Evolutionary conservation across 768 basidiomycete species (phyloP), one percentile per base, ranked within the genome.

Genomic region (Galerina sulciceps): DNA sequence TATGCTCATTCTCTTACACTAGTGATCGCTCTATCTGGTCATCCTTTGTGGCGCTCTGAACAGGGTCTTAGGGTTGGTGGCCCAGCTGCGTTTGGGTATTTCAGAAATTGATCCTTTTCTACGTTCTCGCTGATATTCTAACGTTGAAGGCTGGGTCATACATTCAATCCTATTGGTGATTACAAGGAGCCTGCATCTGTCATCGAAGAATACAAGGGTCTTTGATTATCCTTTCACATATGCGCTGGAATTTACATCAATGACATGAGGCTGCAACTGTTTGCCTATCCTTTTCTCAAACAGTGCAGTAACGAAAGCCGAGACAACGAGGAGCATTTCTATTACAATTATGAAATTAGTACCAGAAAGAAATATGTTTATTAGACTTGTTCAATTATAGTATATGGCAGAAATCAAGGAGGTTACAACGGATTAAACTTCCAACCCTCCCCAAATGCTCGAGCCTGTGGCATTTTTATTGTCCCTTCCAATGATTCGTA

Each of bases 41-140:
- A 84, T 38, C 80, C 81, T n/a, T 83, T 86, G 76, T 86, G 81
- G 63, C 55, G 76, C 18, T 83, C 84, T 1, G 63, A 71, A 18
- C 71, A 75, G 53, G 86, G 85, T 0, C 69, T 87, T 31, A 76
- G 73, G 36, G 69, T 78, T 5, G 86, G 85, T 1, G 85, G 82
- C 1, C 83, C 85, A 0, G 54, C 67, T 14, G 83, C 83, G 1
- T 87, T 87, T 50, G 84, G 81, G 80, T 84, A 51, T 9, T 41
- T 51, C 49, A 6, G 45, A n/a, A 10, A 3, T 37, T 26, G 13
- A 17, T 10, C 17, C 14, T 11, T 22, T 0, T 35, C 6, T n/a
- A 57, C 14, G 35, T 23, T 14, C 11, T 40, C 15, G 36, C 36
- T 40, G 46, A 57, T 34, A 31, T 9, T 23, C 17, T 9, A 40